Evolutionary conservation across 2,329 filamentous ascomycete species (phyloP).

Genomic region (Ilyonectria sp.): DNA sequence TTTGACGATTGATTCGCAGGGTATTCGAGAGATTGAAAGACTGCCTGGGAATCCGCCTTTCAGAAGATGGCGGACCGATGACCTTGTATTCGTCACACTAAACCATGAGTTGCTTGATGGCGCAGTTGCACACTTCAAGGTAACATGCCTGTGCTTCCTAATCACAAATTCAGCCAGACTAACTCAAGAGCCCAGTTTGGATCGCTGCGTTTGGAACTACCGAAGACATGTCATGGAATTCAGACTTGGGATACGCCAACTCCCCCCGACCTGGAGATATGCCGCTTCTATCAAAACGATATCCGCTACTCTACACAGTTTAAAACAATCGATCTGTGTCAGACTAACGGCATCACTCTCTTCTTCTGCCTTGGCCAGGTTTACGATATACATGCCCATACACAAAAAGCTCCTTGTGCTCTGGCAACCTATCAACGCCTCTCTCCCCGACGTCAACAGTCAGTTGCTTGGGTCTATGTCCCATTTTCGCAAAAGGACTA

Average conservation of each 20-base stretch:
- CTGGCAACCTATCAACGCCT: constrained; percentile 26
- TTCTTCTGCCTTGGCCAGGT: constrained; percentile 23
- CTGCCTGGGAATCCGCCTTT: constrained; percentile 25
- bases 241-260: constrained; percentile 36
- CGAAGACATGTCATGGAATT: constrained; percentile 15
- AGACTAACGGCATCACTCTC: constrained; percentile 29
- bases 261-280: constrained; percentile 25
- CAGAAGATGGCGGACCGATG: constrained; percentile 23
- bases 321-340: constrained; percentile 27
- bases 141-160: constrained; percentile 11
- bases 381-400: constrained; percentile 35
- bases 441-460: constrained; percentile 21
- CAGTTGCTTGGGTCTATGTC: constrained; percentile 33
- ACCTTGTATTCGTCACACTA: constrained; percentile 24
- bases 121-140: constrained; percentile 30
- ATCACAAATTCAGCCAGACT: neutral
- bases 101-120: constrained; percentile 8
- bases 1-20: constrained; percentile 35
- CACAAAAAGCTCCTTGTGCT: constrained; percentile 22
- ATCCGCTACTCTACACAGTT: constrained; percentile 22
- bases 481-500: constrained; percentile 31
- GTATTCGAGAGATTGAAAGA: constrained; percentile 31
- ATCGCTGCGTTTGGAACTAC: constrained; percentile 27
- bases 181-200: constrained; percentile 20
- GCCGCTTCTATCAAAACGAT: constrained; percentile 22